Conservation (phyloP, 139 green algal species). For the Chlorella sorokiniana region DNA sequence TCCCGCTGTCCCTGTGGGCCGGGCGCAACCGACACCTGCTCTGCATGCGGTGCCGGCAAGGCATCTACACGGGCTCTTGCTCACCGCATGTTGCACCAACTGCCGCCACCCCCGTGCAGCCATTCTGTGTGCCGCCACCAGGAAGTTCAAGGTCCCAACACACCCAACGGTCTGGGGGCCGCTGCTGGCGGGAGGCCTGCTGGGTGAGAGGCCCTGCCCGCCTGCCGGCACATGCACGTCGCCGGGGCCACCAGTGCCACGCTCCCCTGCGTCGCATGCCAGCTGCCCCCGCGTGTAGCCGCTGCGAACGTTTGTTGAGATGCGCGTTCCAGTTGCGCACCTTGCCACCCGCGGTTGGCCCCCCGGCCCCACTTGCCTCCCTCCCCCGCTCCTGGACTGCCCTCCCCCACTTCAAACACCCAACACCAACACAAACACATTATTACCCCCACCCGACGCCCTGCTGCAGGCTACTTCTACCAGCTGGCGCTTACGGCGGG, state of each 20-base stretch:
- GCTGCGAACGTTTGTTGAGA: too few relatives aligned
- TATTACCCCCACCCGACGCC: background rate
- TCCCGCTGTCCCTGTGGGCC: background rate
- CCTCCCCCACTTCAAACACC: too few relatives aligned
- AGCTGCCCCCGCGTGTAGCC: too few relatives aligned
- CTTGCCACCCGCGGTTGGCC: too few relatives aligned
- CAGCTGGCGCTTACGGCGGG: constrained; percentile 38
- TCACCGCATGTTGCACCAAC: background rate
- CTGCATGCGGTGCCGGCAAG: too few relatives aligned
- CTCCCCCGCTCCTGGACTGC: too few relatives aligned
- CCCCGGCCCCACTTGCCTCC: too few relatives aligned
- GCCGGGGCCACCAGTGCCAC: too few relatives aligned
- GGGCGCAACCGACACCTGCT: background rate
- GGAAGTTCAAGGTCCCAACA: background rate
- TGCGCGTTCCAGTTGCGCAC: too few relatives aligned
- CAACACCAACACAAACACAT: background rate
- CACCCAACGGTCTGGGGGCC: background rate
- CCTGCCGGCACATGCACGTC: too few relatives aligned
- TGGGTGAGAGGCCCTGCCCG: constrained; percentile 10
- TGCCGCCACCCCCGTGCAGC: background rate
- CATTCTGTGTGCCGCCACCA: constrained; percentile 25
- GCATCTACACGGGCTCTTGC: too few relatives aligned
- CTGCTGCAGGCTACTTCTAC: constrained; percentile 35
- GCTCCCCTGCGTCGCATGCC: too few relatives aligned
- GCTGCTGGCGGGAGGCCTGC: constrained; percentile 12